A percentile compares a stretch with the other conserved stretches of the same genome.
phyloP scores from a whole-genome alignment of 805 yeast species.

The Yarrowia yakushimensis region DNA sequence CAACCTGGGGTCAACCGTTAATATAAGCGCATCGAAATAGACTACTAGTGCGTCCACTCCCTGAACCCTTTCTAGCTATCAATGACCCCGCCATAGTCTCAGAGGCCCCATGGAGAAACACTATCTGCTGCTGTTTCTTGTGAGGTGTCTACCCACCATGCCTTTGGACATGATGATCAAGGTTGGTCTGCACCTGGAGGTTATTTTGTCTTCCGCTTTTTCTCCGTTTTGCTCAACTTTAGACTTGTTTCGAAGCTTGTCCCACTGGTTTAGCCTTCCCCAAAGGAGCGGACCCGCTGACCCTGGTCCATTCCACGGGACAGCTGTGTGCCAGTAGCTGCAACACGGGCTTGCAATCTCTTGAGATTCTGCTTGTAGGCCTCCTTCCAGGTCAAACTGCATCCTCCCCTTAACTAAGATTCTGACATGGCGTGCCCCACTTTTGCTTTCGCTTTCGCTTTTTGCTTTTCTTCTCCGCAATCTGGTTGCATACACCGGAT shows the following conservation, averaged over 20 bases:
- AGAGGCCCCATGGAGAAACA: not conserved
- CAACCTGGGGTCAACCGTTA: not conserved
- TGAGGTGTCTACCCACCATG: conserved; percentile 2
- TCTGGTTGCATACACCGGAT: not conserved
- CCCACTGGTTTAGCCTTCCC: not conserved
- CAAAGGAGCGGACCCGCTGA: not conserved
- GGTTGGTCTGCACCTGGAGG: not conserved
- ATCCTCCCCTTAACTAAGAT: too few relatives aligned
- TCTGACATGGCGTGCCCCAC: not conserved
- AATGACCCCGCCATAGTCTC: conserved; percentile 2
- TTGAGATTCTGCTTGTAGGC: too few relatives aligned
- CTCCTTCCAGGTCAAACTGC: too few relatives aligned
- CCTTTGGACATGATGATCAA: not conserved
- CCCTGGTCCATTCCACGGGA: not conserved
- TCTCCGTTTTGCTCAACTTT: conserved; percentile 6
- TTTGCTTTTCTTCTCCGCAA: conserved; percentile 5
- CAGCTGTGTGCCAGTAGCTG: too few relatives aligned
- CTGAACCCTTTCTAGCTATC: not conserved
- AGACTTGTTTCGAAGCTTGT: not conserved
- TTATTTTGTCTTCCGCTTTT: not conserved
- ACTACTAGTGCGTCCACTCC: not conserved
- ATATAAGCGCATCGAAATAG: not conserved
- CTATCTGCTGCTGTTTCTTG: not conserved
- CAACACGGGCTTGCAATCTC: too few relatives aligned
- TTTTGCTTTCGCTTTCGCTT: not conserved